Base-by-base conservation (phyloP, 768 basidiomycete species). In the Bullera alba region DNA sequence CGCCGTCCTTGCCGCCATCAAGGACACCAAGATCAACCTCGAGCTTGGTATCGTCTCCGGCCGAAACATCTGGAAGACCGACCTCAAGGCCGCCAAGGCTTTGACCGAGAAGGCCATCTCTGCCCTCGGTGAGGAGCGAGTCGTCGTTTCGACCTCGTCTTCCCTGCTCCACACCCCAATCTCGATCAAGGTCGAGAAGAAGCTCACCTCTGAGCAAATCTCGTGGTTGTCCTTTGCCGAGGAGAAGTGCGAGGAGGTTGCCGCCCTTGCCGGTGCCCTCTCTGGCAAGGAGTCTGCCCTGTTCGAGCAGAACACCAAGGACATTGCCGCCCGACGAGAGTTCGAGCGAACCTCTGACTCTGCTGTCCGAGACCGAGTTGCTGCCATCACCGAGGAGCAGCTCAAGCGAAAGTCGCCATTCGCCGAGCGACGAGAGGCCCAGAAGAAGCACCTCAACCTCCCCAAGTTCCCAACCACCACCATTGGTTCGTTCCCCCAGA, bases 401-500 rank as follows among this genome's bases (percentile, higher is more conserved):
- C 82, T 91, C 65, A 76, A 88, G 67, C 87, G 95, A 76, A 82
- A 87, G 80, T 89, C 79, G 72, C 81, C 84, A 60, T 99, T 97
- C 81, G 76, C 85, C 36, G 77, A 78, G 51, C 89, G 95, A 74
- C 83, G 86, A 74, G 85, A 85, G 60, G 79, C 86, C 46, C 95
- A 99, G 77, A 82, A 84, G 73, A 83, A 85, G 76, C 80, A 86
- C 68, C 81, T 95, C 72, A 79, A 85, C 58, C 81, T 99, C 22
- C 95, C 95, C 74, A 87, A 84, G 75, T 99, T 97, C 83, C 92
- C 93, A 53, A 95, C 93, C 48, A 96, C 93, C 50, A 95, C 93
- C 58, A 96, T 97, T 63, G 92, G 91, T 56, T 96, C 93, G 26
- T 96, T 95, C 88, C 93, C 92, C 63, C 95, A 99, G 85, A 99